Evolutionary conservation across 2,329 filamentous ascomycete genomes (phyloP).

Genomic region (Fusarium domesticum): DNA sequence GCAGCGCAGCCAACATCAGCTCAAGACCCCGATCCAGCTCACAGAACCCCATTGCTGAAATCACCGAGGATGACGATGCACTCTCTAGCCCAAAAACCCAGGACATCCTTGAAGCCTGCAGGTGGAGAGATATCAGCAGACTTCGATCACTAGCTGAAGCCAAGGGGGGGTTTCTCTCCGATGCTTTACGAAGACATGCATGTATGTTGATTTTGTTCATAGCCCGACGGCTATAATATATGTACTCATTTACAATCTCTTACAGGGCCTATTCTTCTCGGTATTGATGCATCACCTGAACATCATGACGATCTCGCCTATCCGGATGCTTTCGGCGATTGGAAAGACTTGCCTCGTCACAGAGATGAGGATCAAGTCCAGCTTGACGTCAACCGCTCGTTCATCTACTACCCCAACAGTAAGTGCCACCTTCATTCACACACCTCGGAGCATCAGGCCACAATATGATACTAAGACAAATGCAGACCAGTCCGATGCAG

Average conservation of each 20-base stretch:
- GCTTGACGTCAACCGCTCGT: constrained; percentile 92
- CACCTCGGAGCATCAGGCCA: not conserved
- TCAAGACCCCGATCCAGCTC: constrained; percentile 4
- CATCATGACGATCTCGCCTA: constrained; percentile 11
- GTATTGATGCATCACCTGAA: constrained; percentile 26
- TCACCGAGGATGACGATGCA: constrained; percentile 12
- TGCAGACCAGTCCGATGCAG: constrained; percentile 63
- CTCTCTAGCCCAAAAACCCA: constrained; percentile 33
- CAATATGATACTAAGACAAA: constrained; percentile 6
- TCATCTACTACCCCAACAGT: constrained; percentile 92
- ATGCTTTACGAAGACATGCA: constrained; percentile 66
- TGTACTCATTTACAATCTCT: constrained; percentile 3
- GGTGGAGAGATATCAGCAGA: constrained; percentile 50
- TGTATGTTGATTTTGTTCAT: constrained; percentile 58
- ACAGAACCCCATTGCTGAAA: constrained; percentile 4
- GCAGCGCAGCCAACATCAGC: constrained; percentile 5
- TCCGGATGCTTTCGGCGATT: constrained; percentile 34
- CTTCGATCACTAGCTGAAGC: constrained; percentile 60
- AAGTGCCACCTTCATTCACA: constrained; percentile 15
- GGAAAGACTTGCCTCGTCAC: constrained; percentile 69
- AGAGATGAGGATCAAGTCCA: constrained; percentile 86
- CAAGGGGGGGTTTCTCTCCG: constrained; percentile 64
- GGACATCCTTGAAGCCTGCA: constrained; percentile 55
- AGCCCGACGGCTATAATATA: constrained; percentile 1
- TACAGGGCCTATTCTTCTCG: constrained; percentile 62